Percentiles rank a stretch among this genome's conserved stretches.
Evolutionary conservation across 306 rosid species (phyloP).

Genomic region (Citrullus mucosospermus): DNA sequence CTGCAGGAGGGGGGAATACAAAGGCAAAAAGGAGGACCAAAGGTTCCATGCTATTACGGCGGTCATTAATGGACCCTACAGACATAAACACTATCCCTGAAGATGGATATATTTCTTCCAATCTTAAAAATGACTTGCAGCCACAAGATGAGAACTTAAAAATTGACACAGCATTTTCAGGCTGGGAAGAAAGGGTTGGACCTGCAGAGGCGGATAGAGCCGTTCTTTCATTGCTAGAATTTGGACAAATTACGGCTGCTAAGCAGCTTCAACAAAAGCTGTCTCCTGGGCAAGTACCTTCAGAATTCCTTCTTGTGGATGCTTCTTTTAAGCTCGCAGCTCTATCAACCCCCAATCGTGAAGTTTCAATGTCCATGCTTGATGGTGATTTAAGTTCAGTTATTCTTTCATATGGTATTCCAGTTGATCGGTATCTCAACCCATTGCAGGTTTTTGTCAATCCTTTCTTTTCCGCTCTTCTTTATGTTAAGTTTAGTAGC

Average conservation of each 20-base stretch:
- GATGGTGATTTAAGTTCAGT: constrained; percentile 66
- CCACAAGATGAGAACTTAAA: constrained; percentile 53
- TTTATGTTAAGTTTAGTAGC: background rate
- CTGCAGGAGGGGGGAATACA: constrained; percentile 45
- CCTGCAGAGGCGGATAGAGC: constrained; percentile 84
- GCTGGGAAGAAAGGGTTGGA: constrained; percentile 96
- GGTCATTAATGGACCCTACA: constrained; percentile 41
- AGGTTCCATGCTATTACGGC: constrained; percentile 47
- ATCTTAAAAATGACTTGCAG: constrained; percentile 43
- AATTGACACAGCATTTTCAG: constrained; percentile 67
- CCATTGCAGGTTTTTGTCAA: constrained; percentile 54
- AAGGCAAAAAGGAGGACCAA: constrained; percentile 82
- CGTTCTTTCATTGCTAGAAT: constrained; percentile 86
- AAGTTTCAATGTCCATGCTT: constrained; percentile 42
- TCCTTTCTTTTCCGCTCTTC: background rate
- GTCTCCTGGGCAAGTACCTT: constrained; percentile 65
- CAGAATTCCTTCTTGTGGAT: constrained; percentile 75
- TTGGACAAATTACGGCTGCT: constrained; percentile 87
- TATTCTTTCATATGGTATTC: constrained; percentile 32
- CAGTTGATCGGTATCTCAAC: constrained; percentile 37
- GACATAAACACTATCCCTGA: constrained; percentile 54
- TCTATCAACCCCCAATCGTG: constrained; percentile 47
- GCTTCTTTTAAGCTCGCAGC: constrained; percentile 76
- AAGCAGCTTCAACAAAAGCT: constrained; percentile 87
- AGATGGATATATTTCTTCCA: constrained; percentile 40